Evolutionary conservation across 1,284 basidiomycete genomes (phyloP), one percentile per base, ranked within the genome.

Genomic region (Puccinia brachypodii): DNA sequence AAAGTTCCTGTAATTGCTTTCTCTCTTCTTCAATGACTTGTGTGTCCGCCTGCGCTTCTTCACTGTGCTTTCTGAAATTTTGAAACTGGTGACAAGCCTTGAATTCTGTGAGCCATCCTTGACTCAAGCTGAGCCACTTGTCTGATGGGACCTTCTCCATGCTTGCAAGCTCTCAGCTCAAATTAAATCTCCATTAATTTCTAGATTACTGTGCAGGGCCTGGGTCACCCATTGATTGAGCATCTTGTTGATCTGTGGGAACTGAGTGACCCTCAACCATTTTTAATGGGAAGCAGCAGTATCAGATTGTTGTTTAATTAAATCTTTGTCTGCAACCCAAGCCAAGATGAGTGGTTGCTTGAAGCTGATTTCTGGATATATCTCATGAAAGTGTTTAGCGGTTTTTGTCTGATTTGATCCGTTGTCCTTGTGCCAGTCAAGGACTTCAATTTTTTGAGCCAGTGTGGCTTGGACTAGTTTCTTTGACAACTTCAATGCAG

Each of bases 291-390:
- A 40, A 16, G 36, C 62, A 4, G 36, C 25, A 40, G 62, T 66
- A 16, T 38, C 36, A 40, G 11, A 33, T 40, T 66, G 13, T 22
- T 40, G 11, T 22, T 38, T 16, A 28, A 78, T 78, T 25, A 19
- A 11, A 16, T 36, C 33, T 53, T 78, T 62, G 13, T 78, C 76
- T 19, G 47, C 53, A 11, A 78, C 16, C 76, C 76, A 78, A 8
- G 76, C 62, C 50, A 62, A 78, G 7, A 78, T n/a, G 13, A 47
- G 42, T 13, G 76, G 76, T 44, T 78, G 76, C 28, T 68, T 78
- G 44, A 78, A 38, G 16, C 64, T 1, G 31, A 78, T 50, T 56
- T 68, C 44, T 1, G 76, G 76, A 56, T 78, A 78, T 11, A 78
- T 69, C 9, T 47, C 3, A 25, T 68, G 22, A 56, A 78, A 78